Conservation (phyloP, 768 basidiomycete genomes). For the Calocybe gangraenosa region DNA sequence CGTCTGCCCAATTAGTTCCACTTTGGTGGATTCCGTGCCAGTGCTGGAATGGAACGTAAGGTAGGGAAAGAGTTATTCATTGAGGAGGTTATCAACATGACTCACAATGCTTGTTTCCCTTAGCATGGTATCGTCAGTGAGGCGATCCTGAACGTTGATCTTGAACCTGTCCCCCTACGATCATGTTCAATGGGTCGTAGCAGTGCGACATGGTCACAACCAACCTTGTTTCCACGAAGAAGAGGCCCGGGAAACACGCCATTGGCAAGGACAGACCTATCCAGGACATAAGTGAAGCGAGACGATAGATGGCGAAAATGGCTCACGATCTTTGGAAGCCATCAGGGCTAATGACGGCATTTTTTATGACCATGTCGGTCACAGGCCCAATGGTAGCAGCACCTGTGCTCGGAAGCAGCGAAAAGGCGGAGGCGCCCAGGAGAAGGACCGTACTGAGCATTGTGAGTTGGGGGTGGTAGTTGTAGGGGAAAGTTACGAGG, state of each 20-base stretch:
- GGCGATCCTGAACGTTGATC: conserved; percentile 14
- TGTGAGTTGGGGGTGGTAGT: background rate
- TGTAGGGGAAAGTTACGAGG: background rate
- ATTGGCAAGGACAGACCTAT: conserved; percentile 20
- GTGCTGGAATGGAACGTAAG: conserved; percentile 14
- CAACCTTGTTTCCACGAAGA: conserved; percentile 22
- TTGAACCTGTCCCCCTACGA: conserved; percentile 15
- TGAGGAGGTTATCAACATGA: conserved; percentile 1
- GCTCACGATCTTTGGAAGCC: conserved; percentile 38
- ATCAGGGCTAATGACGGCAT: conserved; percentile 42
- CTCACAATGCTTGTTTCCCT: conserved; percentile 14
- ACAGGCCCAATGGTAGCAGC: conserved; percentile 21
- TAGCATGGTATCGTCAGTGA: conserved; percentile 16
- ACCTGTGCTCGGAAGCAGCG: background rate
- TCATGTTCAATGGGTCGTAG: background rate
- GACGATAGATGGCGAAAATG: conserved; percentile 5
- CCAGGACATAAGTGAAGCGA: background rate
- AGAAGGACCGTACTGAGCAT: background rate
- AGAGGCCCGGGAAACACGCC: conserved; percentile 21
- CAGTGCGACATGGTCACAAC: background rate
- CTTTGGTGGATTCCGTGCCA: conserved; percentile 47
- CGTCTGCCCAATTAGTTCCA: conserved; percentile 28
- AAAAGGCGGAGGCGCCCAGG: background rate
- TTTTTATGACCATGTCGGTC: conserved; percentile 31
- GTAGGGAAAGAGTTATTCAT: conserved; percentile 12